Evolutionary conservation across 768 basidiomycete species (phyloP).

Genomic region (Cyclocybe cylindracea): DNA sequence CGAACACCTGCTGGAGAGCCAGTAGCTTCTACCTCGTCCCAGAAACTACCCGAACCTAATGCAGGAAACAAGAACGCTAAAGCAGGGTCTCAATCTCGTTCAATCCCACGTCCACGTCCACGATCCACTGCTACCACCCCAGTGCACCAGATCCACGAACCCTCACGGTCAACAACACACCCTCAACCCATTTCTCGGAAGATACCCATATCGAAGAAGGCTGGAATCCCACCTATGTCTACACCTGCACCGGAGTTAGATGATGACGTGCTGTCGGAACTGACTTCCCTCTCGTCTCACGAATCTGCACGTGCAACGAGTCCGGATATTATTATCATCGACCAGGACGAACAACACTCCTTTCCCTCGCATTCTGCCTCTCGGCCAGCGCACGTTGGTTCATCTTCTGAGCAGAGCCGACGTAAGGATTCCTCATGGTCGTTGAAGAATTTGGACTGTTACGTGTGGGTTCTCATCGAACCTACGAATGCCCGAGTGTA

Average conservation of each 20-base stretch:
- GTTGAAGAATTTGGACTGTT: conserved; percentile 30
- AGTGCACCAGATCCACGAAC: too few species aligned
- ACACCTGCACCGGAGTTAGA: background rate
- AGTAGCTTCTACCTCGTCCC: too few species aligned
- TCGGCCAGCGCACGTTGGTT: background rate
- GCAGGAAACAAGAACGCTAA: too few species aligned
- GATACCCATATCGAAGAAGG: background rate
- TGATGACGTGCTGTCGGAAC: conserved; percentile 12
- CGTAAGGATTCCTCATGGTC: conserved; percentile 20
- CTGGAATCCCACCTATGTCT: background rate
- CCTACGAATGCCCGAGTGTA: conserved; percentile 32
- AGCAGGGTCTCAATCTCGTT: too few species aligned
- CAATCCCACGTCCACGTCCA: conserved; percentile 1
- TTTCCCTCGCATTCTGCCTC: background rate
- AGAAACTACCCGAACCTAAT: too few species aligned
- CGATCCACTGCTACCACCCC: too few species aligned
- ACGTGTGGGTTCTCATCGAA: conserved; percentile 58
- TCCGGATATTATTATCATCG: background rate
- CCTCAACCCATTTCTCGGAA: too few species aligned
- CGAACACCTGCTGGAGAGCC: too few species aligned
- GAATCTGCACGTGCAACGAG: conserved; percentile 3
- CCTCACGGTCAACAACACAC: too few species aligned
- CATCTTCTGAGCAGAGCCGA: background rate
- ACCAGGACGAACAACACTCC: background rate
- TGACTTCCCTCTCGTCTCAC: conserved; percentile 15